These are phyloP conservation scores for Coemansia erecta DNA, from an alignment of 192 early-diverging fungal species.

Conservation along the genomic window DNA sequence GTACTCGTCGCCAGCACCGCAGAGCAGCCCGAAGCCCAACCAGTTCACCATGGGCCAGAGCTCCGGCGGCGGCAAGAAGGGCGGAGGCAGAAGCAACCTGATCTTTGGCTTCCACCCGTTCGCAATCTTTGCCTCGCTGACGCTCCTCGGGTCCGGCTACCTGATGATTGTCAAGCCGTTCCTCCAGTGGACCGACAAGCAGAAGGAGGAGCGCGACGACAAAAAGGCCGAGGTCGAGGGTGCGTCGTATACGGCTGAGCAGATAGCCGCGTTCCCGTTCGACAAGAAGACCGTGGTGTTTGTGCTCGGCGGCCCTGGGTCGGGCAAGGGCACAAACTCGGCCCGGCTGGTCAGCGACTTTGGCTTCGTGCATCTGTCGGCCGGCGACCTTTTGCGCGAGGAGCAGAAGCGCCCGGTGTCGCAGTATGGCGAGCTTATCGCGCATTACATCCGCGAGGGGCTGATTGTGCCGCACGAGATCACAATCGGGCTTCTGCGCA, in stretches of 20 bases:
- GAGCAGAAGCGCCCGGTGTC: constrained; percentile 83
- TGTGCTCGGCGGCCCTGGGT: constrained; percentile 84
- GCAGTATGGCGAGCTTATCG: constrained; percentile 88
- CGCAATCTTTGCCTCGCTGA: constrained; percentile 23
- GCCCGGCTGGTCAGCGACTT: constrained; percentile 82
- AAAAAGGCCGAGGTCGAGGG: constrained; percentile 4
- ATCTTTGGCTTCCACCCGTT: constrained; percentile 34
- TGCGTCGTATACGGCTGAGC: constrained; percentile 17
- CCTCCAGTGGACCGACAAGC: constrained; percentile 23
- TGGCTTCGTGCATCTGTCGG: constrained; percentile 94
- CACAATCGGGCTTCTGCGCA: constrained; percentile 86
- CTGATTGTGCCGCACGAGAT: constrained; percentile 95
- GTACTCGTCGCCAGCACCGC: constrained; percentile 2
- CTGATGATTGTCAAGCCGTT: constrained; percentile 37
- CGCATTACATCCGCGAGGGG: constrained; percentile 88
- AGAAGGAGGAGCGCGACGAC: constrained; percentile 8
- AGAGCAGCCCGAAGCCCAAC: constrained; percentile 12
- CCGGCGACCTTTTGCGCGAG: constrained; percentile 91
- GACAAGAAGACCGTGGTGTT: constrained; percentile 76
- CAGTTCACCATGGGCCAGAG: constrained; percentile 41
- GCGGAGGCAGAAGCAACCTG: constrained; percentile 1
- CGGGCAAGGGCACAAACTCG: constrained; percentile 97
- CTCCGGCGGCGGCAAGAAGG: constrained; percentile 1
- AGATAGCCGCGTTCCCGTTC: constrained; percentile 42
- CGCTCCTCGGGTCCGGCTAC: constrained; percentile 24